Conservation (phyloP, 371 early-diverging fungal genomes). For the Batrachochytrium dendrobatidis region DNA sequence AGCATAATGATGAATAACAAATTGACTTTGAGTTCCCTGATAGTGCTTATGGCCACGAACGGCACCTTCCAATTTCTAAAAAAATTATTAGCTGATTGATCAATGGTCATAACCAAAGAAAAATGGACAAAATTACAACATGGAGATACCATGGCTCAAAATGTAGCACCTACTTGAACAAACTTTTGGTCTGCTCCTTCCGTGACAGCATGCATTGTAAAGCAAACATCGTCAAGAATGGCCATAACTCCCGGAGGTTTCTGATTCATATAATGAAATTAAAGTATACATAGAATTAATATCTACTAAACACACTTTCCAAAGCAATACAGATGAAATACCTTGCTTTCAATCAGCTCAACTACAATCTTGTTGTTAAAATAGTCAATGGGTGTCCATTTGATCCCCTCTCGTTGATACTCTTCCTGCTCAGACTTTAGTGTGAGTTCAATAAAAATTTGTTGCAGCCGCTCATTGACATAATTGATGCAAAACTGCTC, state of each 20-base stretch:
- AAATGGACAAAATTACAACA: background rate
- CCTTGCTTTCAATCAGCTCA: constrained; percentile 92
- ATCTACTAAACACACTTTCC: background rate
- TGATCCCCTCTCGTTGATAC: constrained; percentile 92
- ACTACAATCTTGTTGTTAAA: constrained; percentile 98
- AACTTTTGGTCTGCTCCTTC: constrained; percentile 45
- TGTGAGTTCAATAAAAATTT: constrained; percentile 98
- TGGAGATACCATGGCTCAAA: too few species aligned
- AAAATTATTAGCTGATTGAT: background rate
- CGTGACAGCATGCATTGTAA: constrained; percentile 45
- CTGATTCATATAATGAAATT: constrained; percentile 5
- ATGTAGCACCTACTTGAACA: constrained; percentile 33
- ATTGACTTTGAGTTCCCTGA: constrained; percentile 40
- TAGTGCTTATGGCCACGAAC: constrained; percentile 22
- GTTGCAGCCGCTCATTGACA: constrained; percentile 99
- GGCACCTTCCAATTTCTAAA: constrained; percentile 32
- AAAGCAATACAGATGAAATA: constrained; percentile 4
- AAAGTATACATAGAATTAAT: background rate
- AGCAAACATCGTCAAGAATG: constrained; percentile 61
- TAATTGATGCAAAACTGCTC: constrained; percentile 99
- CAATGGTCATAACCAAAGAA: too few species aligned
- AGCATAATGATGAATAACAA: constrained; percentile 93
- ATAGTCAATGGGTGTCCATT: constrained; percentile 99
- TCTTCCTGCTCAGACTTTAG: constrained; percentile 97
- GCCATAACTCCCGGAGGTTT: constrained; percentile 45